These are phyloP conservation scores for Vigna hirtella DNA, from an alignment of 306 rosid species.

Conservation along the genomic window DNA sequence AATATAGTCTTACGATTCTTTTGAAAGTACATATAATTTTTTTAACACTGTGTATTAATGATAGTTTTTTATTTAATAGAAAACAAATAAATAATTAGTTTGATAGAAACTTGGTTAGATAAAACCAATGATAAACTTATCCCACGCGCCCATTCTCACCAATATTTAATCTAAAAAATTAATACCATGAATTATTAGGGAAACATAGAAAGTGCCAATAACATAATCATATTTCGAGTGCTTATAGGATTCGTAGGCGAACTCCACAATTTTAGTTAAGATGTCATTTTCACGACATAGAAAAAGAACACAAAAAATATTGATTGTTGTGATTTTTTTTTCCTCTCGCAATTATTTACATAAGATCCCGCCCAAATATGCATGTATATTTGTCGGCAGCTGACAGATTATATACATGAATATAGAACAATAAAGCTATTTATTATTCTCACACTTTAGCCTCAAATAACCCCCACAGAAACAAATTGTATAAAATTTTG, in stretches of 20 bases:
- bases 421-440: neutral
- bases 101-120: too few relatives aligned
- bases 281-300: slow-evolving; percentile 55
- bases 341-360: neutral
- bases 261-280: slow-evolving; percentile 27
- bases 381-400: slow-evolving; percentile 30
- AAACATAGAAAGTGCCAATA: neutral
- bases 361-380: neutral
- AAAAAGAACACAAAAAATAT: slow-evolving; percentile 14
- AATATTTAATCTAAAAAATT: too few relatives aligned
- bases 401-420: neutral
- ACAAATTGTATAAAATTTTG: slow-evolving; percentile 2
- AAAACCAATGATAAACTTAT: too few relatives aligned
- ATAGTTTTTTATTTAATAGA: too few relatives aligned
- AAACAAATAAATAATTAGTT: too few relatives aligned
- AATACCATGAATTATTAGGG: neutral
- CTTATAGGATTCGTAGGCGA: neutral
- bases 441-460: neutral
- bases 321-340: slow-evolving; percentile 40
- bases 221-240: neutral
- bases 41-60: too few relatives aligned
- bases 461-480: neutral
- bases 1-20: too few relatives aligned
- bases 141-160: too few relatives aligned
- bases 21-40: too few relatives aligned